A percentile compares a stretch with the other conserved stretches of the same genome.
Conservation (phyloP, 148 eudicot genomes). For the Vaccinium darrowii region DNA sequence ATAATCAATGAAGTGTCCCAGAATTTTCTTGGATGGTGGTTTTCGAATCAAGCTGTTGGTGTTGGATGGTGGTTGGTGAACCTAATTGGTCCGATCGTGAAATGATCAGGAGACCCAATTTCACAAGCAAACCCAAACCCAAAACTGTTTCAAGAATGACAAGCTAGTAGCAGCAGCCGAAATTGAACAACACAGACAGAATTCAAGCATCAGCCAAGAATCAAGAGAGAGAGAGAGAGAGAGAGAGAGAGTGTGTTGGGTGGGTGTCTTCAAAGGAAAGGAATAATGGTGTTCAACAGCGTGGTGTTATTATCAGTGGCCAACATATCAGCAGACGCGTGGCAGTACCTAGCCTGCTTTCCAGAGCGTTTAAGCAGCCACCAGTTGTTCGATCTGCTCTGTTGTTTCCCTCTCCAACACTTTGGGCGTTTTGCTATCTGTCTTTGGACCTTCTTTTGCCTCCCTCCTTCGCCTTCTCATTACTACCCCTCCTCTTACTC, state of each 20-base stretch:
- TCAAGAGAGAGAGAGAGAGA: background rate
- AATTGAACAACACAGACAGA: background rate
- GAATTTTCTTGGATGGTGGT: background rate
- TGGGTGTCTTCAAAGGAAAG: background rate
- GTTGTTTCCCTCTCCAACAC: conserved; percentile 38
- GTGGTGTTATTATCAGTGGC: conserved; percentile 29
- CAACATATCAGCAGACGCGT: conserved; percentile 26
- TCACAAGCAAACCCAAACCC: conserved; percentile 1
- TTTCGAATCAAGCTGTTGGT: background rate
- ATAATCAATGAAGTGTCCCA: background rate
- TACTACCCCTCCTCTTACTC: conserved; percentile 8
- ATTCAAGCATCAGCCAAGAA: background rate
- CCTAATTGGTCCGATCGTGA: background rate
- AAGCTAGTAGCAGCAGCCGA: background rate
- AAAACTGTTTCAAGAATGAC: background rate
- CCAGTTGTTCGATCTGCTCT: conserved; percentile 33
- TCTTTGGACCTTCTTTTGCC: conserved; percentile 41
- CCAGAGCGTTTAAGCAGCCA: conserved; percentile 27
- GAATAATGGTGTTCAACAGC: conserved; percentile 30
- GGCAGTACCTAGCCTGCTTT: conserved; percentile 38
- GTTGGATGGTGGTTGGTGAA: background rate
- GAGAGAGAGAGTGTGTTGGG: too few species aligned
- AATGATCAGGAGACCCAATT: background rate
- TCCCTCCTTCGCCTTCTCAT: conserved; percentile 23
- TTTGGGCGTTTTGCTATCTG: conserved; percentile 31